A percentile compares a stretch with the other conserved stretches of the same genome.
Evolutionary conservation across 805 yeast genomes (phyloP).

Genomic region (Saccharomycopsis olivae): DNA sequence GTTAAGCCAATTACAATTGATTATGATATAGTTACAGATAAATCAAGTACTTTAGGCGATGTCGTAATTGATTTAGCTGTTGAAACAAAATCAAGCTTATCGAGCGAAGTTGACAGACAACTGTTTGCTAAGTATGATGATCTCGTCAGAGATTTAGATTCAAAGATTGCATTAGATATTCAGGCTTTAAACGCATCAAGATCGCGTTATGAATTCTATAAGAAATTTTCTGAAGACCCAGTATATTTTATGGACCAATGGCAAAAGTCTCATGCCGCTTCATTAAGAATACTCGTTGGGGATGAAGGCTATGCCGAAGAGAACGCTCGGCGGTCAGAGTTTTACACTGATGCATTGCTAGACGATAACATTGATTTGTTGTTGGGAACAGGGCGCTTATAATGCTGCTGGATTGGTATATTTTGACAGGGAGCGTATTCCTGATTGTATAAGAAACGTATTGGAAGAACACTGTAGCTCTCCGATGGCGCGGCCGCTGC

Average conservation of each 20-base stretch:
- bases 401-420: not conserved
- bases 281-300: constrained; percentile 75
- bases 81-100: constrained; percentile 31
- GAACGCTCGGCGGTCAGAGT: constrained; percentile 71
- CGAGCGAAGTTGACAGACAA: constrained; percentile 12
- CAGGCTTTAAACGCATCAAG: constrained; percentile 41
- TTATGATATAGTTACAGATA: constrained; percentile 67
- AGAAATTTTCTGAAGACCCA: constrained; percentile 67
- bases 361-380: constrained; percentile 71
- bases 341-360: constrained; percentile 69
- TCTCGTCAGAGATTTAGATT: constrained; percentile 33
- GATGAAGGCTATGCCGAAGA: constrained; percentile 90
- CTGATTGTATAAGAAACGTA: not conserved
- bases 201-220: constrained; percentile 70
- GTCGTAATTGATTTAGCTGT: constrained; percentile 67
- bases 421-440: not conserved
- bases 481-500: not conserved
- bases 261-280: constrained; percentile 71
- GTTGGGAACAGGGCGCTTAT: too few species aligned
- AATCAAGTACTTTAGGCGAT: constrained; percentile 73
- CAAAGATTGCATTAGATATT: constrained; percentile 34
- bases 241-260: constrained; percentile 62
- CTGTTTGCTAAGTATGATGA: constrained; percentile 22
- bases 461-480: not conserved
- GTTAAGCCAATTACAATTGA: constrained; percentile 70